Conservation (phyloP, 2,329 filamentous ascomycete genomes). For the Pseudocercospora vitis region DNA sequence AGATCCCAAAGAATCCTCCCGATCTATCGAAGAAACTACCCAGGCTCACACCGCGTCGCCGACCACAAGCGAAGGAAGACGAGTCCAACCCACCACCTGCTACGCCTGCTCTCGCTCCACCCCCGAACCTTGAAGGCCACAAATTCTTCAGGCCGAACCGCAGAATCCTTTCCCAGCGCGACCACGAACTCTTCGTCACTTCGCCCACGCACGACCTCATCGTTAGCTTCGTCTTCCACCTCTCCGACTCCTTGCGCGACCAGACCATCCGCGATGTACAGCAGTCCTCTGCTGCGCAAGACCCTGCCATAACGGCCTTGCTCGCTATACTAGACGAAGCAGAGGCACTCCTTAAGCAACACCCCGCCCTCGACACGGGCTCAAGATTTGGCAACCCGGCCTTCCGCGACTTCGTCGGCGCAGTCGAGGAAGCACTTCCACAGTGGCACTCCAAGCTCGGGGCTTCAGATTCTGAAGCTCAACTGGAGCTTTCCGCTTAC, state of each 20-base stretch:
- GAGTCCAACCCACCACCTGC: slow-evolving; percentile 59
- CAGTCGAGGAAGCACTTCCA: slow-evolving; percentile 50
- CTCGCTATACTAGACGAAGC: slow-evolving; percentile 69
- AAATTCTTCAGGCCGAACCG: slow-evolving; percentile 66
- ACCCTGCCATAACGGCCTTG: slow-evolving; percentile 62
- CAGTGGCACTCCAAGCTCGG: slow-evolving; percentile 66
- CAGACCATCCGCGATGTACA: slow-evolving; percentile 63
- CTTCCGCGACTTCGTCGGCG: slow-evolving; percentile 79
- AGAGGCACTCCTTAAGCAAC: slow-evolving; percentile 63
- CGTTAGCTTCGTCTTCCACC: slow-evolving; percentile 78
- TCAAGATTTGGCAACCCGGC: slow-evolving; percentile 93
- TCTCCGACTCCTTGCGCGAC: slow-evolving; percentile 78
- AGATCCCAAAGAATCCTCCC: slow-evolving; percentile 35
- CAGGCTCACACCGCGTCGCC: slow-evolving; percentile 65
- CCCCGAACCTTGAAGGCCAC: slow-evolving; percentile 58
- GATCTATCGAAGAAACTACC: slow-evolving; percentile 61
- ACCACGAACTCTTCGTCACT: slow-evolving; percentile 77
- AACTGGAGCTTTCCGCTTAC: slow-evolving; percentile 75
- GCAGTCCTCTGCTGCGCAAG: slow-evolving; percentile 53
- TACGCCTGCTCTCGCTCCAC: slow-evolving; percentile 71
- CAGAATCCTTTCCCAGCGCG: slow-evolving; percentile 75
- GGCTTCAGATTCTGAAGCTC: slow-evolving; percentile 52
- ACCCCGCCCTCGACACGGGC: slow-evolving; percentile 82
- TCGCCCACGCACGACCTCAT: slow-evolving; percentile 77
- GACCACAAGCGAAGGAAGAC: slow-evolving; percentile 49